Conservation (phyloP, 176 grass and related monocot genomes). For the Phoenix roebelenii region DNA sequence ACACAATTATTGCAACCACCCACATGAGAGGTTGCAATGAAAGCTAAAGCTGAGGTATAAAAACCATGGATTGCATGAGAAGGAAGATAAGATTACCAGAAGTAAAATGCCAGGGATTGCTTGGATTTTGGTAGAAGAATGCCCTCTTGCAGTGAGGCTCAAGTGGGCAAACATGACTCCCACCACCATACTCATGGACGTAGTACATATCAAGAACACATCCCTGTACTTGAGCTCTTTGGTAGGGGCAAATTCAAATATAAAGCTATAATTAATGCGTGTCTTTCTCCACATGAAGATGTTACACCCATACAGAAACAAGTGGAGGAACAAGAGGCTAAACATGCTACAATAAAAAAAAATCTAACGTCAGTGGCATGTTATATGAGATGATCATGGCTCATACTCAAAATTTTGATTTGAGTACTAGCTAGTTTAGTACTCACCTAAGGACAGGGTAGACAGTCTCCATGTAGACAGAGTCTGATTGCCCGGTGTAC, state of each 20-base stretch:
- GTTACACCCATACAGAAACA: slow-evolving; percentile 94
- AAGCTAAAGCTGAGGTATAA: too few relatives aligned
- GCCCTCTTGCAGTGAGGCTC: slow-evolving; percentile 41
- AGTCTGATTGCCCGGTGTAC: slow-evolving; percentile 68
- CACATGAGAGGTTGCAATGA: too few relatives aligned
- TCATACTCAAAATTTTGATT: too few relatives aligned
- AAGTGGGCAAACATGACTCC: slow-evolving; percentile 83
- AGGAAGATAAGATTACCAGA: slow-evolving; percentile 39
- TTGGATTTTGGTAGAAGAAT: slow-evolving; percentile 73
- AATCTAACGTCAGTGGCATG: too few relatives aligned
- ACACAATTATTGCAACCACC: too few relatives aligned
- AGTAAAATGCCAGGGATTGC: slow-evolving; percentile 78
- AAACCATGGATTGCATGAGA: too few relatives aligned
- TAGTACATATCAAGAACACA: slow-evolving; percentile 72
- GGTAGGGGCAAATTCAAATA: slow-evolving; percentile 82
- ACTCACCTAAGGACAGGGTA: slow-evolving; percentile 85
- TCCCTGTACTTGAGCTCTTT: slow-evolving; percentile 85
- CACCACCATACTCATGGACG: slow-evolving; percentile 61
- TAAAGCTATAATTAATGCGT: slow-evolving; percentile 86
- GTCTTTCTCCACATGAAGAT: slow-evolving; percentile 98
- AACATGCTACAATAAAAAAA: slow-evolving; percentile 55
- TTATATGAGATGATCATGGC: too few relatives aligned
- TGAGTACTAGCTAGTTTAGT: too few relatives aligned
- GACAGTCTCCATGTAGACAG: slow-evolving; percentile 89
- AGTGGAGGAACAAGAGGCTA: slow-evolving; percentile 86